Evolutionary conservation across 352 stramenopile genomes (phyloP), one percentile per base, ranked within the genome.

Genomic region (Discostella stelligera): DNA sequence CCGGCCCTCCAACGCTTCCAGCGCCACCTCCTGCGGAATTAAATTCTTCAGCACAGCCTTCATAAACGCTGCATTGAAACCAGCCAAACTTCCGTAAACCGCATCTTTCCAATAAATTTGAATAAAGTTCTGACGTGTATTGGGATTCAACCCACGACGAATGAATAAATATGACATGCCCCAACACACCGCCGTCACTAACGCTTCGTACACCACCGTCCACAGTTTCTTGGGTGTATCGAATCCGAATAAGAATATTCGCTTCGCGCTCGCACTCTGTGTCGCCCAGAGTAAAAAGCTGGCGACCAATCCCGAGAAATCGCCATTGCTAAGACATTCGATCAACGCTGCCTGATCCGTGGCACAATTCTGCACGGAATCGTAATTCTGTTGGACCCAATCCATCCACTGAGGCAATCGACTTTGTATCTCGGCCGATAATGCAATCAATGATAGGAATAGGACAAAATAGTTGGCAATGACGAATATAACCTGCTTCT

Each of bases 81-180:
- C 88, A 23, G 88, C 88, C 53, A 94, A 66, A 80, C 83, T 91
- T 32, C 88, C 88, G 71, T 94, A 94, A 0, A 94, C 81, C 5
- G 86, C 86, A 84, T 94, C 88, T 54, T 94, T 94, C 88, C 88
- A 94, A 65, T 90, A 94, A 59, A 89, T 92, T 61, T 86, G 76
- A 7, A 92, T 58, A 74, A 91, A 91, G 11, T 87, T 74, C n/a
- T 67, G 53, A 66, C 83, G 74, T 9, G 87, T 94, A 49, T 94
- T 88, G 27, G 89, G 89, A 73, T 94, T 94, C 67, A 94, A 74
- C 25, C 85, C 89, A 6, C 89, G 62, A 7, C 86, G 79, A 70
- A 94, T 92, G 55, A 92, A 91, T 0, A 92, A 74, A 50, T 94
- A 94, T 18, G 65, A 84, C 21, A 85, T 84, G 25, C 89, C 89